Evolutionary conservation across 768 basidiomycete species (phyloP).

Genomic region (Cubamyces sp.): DNA sequence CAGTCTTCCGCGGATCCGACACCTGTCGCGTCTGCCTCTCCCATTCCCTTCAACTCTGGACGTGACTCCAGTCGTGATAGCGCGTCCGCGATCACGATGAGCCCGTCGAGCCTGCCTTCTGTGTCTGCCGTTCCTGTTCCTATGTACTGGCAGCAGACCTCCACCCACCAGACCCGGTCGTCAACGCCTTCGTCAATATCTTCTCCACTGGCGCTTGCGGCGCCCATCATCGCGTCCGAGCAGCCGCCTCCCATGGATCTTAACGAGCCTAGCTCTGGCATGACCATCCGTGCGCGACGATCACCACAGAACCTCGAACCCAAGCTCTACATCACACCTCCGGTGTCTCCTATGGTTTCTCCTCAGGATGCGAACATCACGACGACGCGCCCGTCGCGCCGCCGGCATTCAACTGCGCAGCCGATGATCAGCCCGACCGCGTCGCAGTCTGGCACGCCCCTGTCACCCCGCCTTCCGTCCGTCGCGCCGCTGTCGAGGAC

Average conservation of each 20-base stretch:
- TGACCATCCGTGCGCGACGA: constrained; percentile 63
- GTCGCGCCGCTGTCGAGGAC: constrained; percentile 77
- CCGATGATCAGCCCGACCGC: constrained; percentile 61
- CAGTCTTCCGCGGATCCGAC: constrained; percentile 63
- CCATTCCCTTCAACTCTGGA: constrained; percentile 34
- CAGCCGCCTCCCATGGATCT: constrained; percentile 67
- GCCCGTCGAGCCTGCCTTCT: constrained; percentile 29
- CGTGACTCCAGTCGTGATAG: constrained; percentile 23
- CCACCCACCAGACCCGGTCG: constrained; percentile 69
- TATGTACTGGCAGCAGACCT: constrained; percentile 42
- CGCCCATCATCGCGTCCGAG: constrained; percentile 79
- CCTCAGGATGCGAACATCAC: constrained; percentile 55
- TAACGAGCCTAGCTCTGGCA: constrained; percentile 49
- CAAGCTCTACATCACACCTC: constrained; percentile 71
- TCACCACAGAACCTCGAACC: constrained; percentile 70
- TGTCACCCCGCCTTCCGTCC: constrained; percentile 88
- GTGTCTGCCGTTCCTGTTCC: constrained; percentile 38
- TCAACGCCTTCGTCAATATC: constrained; percentile 90
- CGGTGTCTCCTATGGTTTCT: constrained; percentile 60
- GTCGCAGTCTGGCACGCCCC: constrained; percentile 47
- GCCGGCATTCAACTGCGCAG: constrained; percentile 61
- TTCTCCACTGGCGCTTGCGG: constrained; percentile 83
- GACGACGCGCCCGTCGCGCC: constrained; percentile 50
- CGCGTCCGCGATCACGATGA: constrained; percentile 19
- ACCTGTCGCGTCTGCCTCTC: constrained; percentile 63